These are phyloP conservation scores for Aspergillus pseudotamarii DNA, from an alignment of 2,329 filamentous ascomycete species.

Conservation along the genomic window DNA sequence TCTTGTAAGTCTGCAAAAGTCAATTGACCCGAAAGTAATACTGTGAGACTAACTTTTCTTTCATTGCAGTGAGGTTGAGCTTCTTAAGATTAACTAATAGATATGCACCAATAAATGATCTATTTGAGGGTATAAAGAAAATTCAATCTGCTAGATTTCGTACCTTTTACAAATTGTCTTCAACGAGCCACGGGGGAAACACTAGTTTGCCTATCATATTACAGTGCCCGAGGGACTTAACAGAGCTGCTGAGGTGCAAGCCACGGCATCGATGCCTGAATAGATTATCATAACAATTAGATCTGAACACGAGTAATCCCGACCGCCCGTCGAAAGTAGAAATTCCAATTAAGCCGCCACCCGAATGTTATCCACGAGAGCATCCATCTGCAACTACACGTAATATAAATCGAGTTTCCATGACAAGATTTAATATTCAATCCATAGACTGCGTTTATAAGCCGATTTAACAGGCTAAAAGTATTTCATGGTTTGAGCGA, in stretches of 20 bases:
- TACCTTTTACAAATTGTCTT: no score
- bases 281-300: fast-evolving
- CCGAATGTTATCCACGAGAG: background rate
- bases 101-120: fast-evolving
- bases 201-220: background rate
- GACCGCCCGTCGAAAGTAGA: no score
- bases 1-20: background rate
- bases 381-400: background rate
- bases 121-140: fast-evolving
- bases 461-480: background rate
- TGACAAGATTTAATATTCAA: background rate
- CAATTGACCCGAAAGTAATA: background rate
- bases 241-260: background rate
- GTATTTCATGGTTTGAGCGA: background rate
- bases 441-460: no score
- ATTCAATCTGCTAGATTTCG: no score
- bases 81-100: background rate
- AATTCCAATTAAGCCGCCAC: background rate
- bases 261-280: background rate
- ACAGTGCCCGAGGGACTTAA: background rate
- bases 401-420: background rate
- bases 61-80: background rate
- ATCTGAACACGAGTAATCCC: no score
- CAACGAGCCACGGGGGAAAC: no score
- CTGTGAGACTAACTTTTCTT: background rate